A percentile compares a stretch with the other conserved stretches of the same genome.
Conservation (phyloP, 108 stramenopile species). For the Cyclostephanos invisitatus region DNA sequence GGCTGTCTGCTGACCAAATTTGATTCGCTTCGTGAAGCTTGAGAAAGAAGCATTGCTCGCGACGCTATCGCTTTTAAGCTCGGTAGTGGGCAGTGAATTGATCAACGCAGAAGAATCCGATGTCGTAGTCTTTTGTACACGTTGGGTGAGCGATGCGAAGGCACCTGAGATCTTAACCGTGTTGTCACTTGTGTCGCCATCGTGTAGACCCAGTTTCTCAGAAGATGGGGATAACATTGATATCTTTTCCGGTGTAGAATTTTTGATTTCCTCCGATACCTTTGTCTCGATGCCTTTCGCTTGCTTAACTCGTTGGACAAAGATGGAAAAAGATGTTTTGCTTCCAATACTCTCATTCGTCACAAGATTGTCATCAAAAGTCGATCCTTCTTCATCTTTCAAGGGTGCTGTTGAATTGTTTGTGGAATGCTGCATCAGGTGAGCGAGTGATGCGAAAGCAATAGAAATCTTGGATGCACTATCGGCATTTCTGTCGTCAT, state of each 20-base stretch:
- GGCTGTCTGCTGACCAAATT: conserved; percentile 11
- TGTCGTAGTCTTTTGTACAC: too few species aligned
- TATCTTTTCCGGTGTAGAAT: background rate
- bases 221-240: background rate
- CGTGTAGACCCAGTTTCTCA: background rate
- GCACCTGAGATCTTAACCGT: background rate
- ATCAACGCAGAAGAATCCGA: too few species aligned
- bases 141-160: conserved; percentile 1
- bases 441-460: conserved; percentile 12
- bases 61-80: background rate
- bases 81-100: background rate
- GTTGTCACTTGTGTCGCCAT: background rate
- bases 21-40: conserved; percentile 26
- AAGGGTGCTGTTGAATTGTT: background rate
- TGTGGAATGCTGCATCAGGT: conserved; percentile 17
- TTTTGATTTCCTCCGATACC: background rate
- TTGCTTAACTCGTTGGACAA: conserved; percentile 12
- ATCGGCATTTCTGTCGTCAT: conserved; percentile 7
- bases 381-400: background rate
- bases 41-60: conserved; percentile 18
- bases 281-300: background rate
- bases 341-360: background rate
- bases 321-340: conserved; percentile 24
- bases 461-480: conserved; percentile 16
- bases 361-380: conserved; percentile 9